These are phyloP conservation scores for Mortierella claussenii DNA, from an alignment of 192 early-diverging fungal species.

Conservation along the genomic window DNA sequence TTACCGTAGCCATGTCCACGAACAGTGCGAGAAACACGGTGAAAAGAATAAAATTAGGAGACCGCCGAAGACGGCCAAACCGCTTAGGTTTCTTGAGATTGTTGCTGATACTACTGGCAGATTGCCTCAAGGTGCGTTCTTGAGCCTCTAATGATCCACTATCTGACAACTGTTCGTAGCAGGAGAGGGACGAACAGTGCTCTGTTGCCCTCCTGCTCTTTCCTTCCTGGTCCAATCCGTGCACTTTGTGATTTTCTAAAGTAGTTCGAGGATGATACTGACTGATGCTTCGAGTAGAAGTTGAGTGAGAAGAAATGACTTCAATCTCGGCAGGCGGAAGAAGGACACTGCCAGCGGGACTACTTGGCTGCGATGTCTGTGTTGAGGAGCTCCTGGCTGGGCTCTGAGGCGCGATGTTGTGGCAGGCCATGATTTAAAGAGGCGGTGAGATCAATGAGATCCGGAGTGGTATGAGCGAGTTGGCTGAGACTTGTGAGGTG, in stretches of 20 bases:
- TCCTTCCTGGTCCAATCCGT: background rate
- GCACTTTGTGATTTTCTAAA: background rate
- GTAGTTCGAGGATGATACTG: background rate
- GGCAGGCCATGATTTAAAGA: background rate
- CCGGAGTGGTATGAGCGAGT: background rate
- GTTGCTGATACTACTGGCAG: constrained; percentile 17
- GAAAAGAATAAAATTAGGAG: constrained; percentile 46
- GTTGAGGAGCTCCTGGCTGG: background rate
- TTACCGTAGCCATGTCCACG: constrained; percentile 51
- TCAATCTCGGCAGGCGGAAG: constrained; percentile 41
- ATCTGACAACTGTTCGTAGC: too few species aligned
- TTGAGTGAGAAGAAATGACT: constrained; percentile 16
- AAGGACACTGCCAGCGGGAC: constrained; percentile 30
- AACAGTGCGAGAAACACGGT: constrained; percentile 44
- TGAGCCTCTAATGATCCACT: background rate
- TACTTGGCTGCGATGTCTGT: background rate
- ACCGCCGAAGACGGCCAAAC: constrained; percentile 34
- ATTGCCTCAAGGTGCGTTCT: constrained; percentile 4
- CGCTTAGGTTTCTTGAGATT: constrained; percentile 13
- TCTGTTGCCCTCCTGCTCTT: background rate
- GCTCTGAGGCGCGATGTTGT: constrained; percentile 14
- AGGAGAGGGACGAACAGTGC: too few species aligned
- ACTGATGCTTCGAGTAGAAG: constrained; percentile 1
- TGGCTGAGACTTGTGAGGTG: background rate
- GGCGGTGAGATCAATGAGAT: background rate